phyloP scores from a whole-genome alignment of 495 filamentous ascomycete species.

The Penicillium chermesinum region DNA sequence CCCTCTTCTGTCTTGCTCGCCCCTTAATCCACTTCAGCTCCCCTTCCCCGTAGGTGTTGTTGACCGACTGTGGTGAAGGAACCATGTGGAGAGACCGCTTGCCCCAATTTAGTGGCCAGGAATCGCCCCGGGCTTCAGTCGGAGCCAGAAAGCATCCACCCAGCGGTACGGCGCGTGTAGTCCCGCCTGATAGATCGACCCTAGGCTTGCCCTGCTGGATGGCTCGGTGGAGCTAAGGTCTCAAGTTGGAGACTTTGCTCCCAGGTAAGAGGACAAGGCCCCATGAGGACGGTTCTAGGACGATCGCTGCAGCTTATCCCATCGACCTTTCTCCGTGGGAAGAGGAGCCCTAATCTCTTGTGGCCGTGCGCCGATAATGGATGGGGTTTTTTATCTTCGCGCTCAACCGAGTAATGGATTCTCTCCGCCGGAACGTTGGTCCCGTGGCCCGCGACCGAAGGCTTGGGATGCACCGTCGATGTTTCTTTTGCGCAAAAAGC shows the following conservation, averaged over 20 bases:
- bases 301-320: neutral
- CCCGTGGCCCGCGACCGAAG: conserved; percentile 5
- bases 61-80: neutral
- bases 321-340: neutral
- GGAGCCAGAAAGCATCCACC: conserved; percentile 11
- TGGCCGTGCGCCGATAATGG: too few relatives aligned
- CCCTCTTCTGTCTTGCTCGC: too few relatives aligned
- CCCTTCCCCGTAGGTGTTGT: neutral
- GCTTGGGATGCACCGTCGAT: conserved; percentile 4
- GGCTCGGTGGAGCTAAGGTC: conserved; percentile 1
- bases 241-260: neutral
- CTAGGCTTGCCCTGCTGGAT: conserved; percentile 6
- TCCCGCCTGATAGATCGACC: conserved; percentile 22
- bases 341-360: too few relatives aligned
- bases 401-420: too few relatives aligned
- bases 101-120: neutral
- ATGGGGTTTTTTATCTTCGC: too few relatives aligned
- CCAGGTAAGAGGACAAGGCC: neutral
- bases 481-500: neutral
- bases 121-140: neutral
- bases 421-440: conserved; percentile 3
- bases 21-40: neutral
- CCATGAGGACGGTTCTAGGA: too few relatives aligned
- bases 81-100: neutral
- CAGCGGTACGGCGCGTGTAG: conserved; percentile 18